Conservation (phyloP, 352 stramenopile species). For the Globisporangium cederbergense region DNA sequence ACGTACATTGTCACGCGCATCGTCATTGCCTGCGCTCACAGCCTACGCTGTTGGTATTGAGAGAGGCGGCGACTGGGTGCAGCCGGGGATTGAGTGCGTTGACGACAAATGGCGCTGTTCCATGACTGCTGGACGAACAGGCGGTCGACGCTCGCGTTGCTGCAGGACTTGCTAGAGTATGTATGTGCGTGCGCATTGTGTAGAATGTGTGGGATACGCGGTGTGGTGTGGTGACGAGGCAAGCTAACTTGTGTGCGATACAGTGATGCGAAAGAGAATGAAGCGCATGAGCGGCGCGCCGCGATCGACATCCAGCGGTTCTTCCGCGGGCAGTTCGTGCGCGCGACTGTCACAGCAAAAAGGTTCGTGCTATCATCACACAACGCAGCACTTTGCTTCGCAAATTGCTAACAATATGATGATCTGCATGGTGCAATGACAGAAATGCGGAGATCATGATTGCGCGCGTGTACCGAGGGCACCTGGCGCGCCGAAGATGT, state of each 20-base stretch:
- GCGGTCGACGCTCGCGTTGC: constrained; percentile 35
- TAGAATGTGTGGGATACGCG: too few relatives aligned
- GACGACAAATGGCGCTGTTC: constrained; percentile 48
- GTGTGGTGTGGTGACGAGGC: background rate
- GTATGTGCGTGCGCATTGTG: background rate
- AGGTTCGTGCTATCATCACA: constrained; percentile 20
- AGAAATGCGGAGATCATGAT: constrained; percentile 56
- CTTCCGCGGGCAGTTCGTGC: constrained; percentile 53
- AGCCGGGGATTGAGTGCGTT: background rate
- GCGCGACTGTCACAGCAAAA: constrained; percentile 32
- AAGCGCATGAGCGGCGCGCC: constrained; percentile 32
- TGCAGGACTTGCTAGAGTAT: constrained; percentile 53
- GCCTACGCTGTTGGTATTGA: background rate
- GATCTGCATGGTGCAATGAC: background rate
- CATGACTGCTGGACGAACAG: constrained; percentile 59
- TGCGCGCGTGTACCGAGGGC: constrained; percentile 51
- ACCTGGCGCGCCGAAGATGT: constrained; percentile 40
- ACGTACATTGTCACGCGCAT: background rate
- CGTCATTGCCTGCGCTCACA: background rate
- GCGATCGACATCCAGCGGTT: constrained; percentile 59
- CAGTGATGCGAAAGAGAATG: constrained; percentile 49
- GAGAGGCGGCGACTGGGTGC: background rate
- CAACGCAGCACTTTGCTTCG: too few relatives aligned
- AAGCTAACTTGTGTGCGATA: background rate
- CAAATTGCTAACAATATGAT: too few relatives aligned